Evolutionary conservation across 257 asterid genomes (phyloP), one percentile per base, ranked within the genome.

Genomic region (Craterostigma plantagineum): DNA sequence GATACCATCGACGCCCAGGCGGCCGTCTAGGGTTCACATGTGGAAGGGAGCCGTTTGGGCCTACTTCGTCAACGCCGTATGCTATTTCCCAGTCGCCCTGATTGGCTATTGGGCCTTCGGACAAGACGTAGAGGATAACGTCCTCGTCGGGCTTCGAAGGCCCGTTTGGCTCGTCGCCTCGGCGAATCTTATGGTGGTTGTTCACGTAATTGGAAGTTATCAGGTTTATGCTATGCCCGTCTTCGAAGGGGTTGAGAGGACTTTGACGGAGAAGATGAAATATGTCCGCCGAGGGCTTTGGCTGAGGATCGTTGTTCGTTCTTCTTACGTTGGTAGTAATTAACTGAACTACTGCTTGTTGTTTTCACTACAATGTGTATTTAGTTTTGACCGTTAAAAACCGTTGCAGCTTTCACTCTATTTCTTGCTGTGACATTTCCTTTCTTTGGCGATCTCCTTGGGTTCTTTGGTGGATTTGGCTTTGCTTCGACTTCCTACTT

Each of bases 91-190:
- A 0, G 75, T 70, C 3, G 79, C 79, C 35, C 53, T 70, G 35
- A 50, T 70, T 7, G 75, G 79, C 11, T 70, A 70, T 38, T 70
- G 79, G 79, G 65, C 67, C 34, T 71, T 71, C 16, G 79, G 79
- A 10, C 67, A 55, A 18, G 72, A 58, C 9, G 72, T 67, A 4
- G 5, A 62, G 9, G 79, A 71, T 39, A 71, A 71, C 16, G 72
- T 71, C 40, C 51, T 71, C 4, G 72, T 64, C 9, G 69, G 49
- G 16, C 79, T 71, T 12, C 45, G 64, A 42, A 67, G 45, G 14
- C 79, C 79, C 11, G 42, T 67, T 3, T 71, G 79, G 79, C 76
- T 71, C 7, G 64, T 71, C 40, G 79, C 79, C n/a, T 23, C 30
- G 30, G 30, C 30, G 2, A 23, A 23, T 6, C 6, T 23, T 2